phyloP scores from a whole-genome alignment of 441 rosid genomes.

The Erysimum pusillum region DNA sequence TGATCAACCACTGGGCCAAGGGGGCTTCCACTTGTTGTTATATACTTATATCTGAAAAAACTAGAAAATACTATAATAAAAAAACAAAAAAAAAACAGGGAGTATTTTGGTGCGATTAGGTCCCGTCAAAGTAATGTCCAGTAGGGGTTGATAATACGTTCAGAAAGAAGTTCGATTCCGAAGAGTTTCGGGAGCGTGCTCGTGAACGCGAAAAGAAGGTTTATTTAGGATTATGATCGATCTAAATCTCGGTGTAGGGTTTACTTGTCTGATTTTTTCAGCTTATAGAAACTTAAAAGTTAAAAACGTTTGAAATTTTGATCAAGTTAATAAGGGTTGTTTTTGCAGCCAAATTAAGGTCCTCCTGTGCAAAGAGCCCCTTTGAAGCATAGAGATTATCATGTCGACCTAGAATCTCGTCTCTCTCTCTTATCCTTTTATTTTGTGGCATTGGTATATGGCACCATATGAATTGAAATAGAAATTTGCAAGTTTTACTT shows the following conservation, averaged over 20 bases:
- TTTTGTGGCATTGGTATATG: too few species aligned
- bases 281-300: not conserved
- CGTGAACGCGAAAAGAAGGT: slow-evolving; percentile 94
- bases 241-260: slow-evolving; percentile 78
- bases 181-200: slow-evolving; percentile 85
- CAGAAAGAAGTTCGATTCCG: slow-evolving; percentile 84
- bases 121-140: too few species aligned
- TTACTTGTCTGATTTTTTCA: slow-evolving; percentile 19
- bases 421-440: slow-evolving; percentile 32
- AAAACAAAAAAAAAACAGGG: too few species aligned
- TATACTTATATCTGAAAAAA: too few species aligned
- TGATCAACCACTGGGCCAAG: too few species aligned
- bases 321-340: slow-evolving; percentile 4
- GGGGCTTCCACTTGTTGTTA: too few species aligned
- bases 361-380: slow-evolving; percentile 98
- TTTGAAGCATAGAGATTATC: slow-evolving; percentile 95
- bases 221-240: slow-evolving; percentile 71
- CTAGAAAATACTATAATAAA: too few species aligned
- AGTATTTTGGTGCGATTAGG: too few species aligned
- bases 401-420: slow-evolving; percentile 96
- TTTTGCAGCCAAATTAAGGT: slow-evolving; percentile 77
- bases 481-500: slow-evolving; percentile 27
- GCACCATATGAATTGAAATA: not conserved
- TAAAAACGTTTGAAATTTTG: not conserved
- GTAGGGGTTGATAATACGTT: slow-evolving; percentile 94